Evolutionary conservation across 2,329 filamentous ascomycete species (phyloP), one percentile per base, ranked within the genome.

Genomic region (Cladosporium sp.): DNA sequence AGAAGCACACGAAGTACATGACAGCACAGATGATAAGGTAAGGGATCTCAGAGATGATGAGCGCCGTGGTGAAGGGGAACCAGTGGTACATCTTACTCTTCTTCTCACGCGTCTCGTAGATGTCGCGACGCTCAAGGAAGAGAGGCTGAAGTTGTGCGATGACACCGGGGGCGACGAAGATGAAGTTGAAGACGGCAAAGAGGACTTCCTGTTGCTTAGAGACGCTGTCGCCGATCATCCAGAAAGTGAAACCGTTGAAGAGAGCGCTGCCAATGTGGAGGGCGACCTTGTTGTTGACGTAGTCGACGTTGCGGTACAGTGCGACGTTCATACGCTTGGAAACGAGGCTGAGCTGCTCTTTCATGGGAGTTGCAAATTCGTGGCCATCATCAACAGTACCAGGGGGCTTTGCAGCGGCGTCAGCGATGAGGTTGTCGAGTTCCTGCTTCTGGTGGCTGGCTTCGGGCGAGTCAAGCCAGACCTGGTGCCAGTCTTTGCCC

Each of bases 31-130:
- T 57, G 20, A 83, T 75, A 35, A 83, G 78, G 71, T 80, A 91
- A 0, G 87, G 87, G 1, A 91, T 77, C 70, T 91, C 89, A 45
- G 87, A 85, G 3, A 88, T 58, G 59, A 91, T 82, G 64, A 89
- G 88, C 65, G 85, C 82, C 1, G 87, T 75, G 68, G 90, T 81
- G 71, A 91, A 91, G 0, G 81, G 84, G 61, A 83, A 78, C 88
- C 88, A 91, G 1, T 85, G 88, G 74, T 91, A 92, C 1, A 85
- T 80, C 66, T 90, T 89, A 68, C 80, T 83, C 1, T 86, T 81
- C 34, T 82, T 78, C 67, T 85, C 82, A 51, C 82, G 80, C 3
- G 77, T 79, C 68, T 85, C 82, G 69, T 83, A 85, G 8, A 85
- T 74, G 10, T 80, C 77, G 25, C 82, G 78, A 63, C 83, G 80